Conservation (phyloP, 192 early-diverging fungal genomes). For the Powellomyces hirtus region DNA sequence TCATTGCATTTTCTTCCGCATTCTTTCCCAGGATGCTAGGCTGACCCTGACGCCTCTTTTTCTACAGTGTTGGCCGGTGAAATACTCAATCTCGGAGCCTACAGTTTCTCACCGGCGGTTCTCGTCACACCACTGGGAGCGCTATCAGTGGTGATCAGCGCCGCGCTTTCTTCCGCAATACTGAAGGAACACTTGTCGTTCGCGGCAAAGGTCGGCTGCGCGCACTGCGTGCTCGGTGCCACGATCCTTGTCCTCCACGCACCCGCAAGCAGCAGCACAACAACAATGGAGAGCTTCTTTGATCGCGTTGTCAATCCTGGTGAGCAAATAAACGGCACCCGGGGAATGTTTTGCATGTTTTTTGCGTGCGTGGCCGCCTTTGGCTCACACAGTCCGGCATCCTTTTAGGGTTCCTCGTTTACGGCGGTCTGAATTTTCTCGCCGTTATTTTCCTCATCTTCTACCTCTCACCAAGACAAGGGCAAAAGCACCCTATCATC, state of each 20-base stretch:
- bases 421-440: constrained; percentile 3
- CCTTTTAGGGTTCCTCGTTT: constrained; percentile 11
- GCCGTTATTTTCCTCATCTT: constrained; percentile 49
- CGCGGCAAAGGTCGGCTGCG: constrained; percentile 64
- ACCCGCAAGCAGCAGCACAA: constrained; percentile 43
- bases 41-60: neutral
- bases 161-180: constrained; percentile 60
- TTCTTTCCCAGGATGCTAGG: no score
- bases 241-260: constrained; percentile 53
- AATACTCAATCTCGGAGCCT: constrained; percentile 94
- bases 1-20: no score
- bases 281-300: constrained; percentile 44
- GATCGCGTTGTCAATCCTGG: constrained; percentile 29
- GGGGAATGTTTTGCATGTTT: no score
- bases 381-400: no score
- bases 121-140: constrained; percentile 94
- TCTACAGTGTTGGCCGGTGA: constrained; percentile 90
- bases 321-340: constrained; percentile 11
- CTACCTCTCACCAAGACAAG: constrained; percentile 58
- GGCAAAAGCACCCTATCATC: constrained; percentile 54
- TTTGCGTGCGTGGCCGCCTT: no score
- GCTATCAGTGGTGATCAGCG: constrained; percentile 82
- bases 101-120: constrained; percentile 94
- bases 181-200: constrained; percentile 65
- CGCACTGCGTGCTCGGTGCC: constrained; percentile 62